Percentiles rank a stretch among this genome's conserved stretches.
These are phyloP conservation scores for Glaciozyma martinii DNA, from an alignment of 768 basidiomycete genomes.

Conservation along the genomic window DNA sequence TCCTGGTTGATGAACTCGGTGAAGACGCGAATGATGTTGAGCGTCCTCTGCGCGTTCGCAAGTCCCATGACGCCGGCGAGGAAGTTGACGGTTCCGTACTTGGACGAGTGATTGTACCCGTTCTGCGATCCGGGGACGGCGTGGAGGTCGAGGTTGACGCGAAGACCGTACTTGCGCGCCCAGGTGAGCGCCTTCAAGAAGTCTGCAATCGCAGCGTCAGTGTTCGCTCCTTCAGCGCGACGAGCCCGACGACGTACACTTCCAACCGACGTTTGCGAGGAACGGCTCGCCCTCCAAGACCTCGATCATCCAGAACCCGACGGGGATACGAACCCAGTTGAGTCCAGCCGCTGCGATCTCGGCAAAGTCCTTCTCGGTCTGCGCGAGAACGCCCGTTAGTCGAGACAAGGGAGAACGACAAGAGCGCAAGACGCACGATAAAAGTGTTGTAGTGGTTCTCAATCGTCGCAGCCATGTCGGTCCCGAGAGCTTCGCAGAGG, in stretches of 20 bases:
- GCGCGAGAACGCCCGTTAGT: neutral
- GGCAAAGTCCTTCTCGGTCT: constrained; percentile 93
- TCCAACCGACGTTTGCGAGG: constrained; percentile 70
- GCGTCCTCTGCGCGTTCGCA: constrained; percentile 80
- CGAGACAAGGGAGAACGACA: constrained; percentile 19
- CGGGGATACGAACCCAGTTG: constrained; percentile 82
- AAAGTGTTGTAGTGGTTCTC: constrained; percentile 90
- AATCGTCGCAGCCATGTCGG: constrained; percentile 58
- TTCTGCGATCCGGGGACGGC: constrained; percentile 68
- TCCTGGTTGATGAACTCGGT: constrained; percentile 89
- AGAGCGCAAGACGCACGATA: constrained; percentile 69
- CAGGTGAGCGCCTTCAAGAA: constrained; percentile 55
- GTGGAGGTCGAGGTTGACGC: constrained; percentile 84
- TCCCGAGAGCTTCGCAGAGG: constrained; percentile 59
- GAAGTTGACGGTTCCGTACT: constrained; percentile 64
- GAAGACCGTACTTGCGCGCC: constrained; percentile 91
- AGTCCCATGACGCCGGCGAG: constrained; percentile 61
- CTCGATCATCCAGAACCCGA: constrained; percentile 89
- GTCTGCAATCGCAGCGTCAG: too few relatives aligned
- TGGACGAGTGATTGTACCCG: constrained; percentile 93
- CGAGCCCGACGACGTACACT: constrained; percentile 46
- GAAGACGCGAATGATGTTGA: constrained; percentile 75
- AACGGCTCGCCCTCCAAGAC: constrained; percentile 68
- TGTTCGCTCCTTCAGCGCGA: constrained; percentile 53
- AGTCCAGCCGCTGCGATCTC: constrained; percentile 85